phyloP scores from a whole-genome alignment of 371 early-diverging fungal species.

The Syncephalastrum contaminatum region DNA sequence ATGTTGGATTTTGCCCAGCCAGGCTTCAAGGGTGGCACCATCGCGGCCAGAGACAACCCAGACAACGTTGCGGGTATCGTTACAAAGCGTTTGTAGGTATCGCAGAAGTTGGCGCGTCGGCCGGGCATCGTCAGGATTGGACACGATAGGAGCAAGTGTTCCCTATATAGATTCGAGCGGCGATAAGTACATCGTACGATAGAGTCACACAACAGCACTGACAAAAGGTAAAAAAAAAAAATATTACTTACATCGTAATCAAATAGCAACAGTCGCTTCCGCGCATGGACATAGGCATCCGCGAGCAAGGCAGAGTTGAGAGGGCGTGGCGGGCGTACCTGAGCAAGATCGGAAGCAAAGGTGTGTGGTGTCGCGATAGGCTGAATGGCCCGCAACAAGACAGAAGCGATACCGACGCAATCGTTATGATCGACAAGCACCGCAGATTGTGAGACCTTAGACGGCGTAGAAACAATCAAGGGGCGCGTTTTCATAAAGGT shows the following conservation, averaged over 20 bases:
- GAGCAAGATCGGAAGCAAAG: no score
- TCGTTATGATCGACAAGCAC: no score
- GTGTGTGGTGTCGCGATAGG: conserved; percentile 49
- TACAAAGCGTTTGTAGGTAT: conserved; percentile 59
- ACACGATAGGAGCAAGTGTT: conserved; percentile 79
- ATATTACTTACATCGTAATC: conserved; percentile 72
- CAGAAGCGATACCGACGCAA: no score
- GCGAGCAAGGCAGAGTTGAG: conserved; percentile 51
- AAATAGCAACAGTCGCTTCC: conserved; percentile 69
- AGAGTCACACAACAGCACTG: neutral
- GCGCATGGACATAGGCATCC: conserved; percentile 45
- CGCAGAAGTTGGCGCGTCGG: conserved; percentile 67
- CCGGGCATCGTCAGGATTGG: conserved; percentile 70
- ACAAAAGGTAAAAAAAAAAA: neutral
- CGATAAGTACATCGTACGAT: no score
- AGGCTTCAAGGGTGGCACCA: conserved; percentile 56
- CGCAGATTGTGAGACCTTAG: no score
- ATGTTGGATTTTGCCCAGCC: conserved; percentile 68
- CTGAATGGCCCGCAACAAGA: no score
- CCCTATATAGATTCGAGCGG: conserved; percentile 54
- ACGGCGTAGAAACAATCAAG: no score
- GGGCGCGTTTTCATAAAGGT: no score
- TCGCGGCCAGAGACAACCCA: conserved; percentile 91
- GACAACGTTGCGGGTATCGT: conserved; percentile 80
- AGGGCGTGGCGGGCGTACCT: conserved; percentile 34